Conservation (phyloP, 768 basidiomycete species). For the Mycena metata region DNA sequence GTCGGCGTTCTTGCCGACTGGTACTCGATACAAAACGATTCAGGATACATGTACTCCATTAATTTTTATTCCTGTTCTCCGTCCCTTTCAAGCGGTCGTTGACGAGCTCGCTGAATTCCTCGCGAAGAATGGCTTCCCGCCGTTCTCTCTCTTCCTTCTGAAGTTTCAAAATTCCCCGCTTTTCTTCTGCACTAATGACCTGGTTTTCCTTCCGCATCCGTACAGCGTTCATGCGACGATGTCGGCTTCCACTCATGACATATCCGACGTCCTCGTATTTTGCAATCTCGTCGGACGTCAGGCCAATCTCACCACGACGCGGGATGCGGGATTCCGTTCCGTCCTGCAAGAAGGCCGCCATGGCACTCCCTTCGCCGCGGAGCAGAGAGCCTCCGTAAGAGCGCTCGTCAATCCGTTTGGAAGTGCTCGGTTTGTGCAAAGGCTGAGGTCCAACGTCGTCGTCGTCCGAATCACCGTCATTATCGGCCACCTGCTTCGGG, state of each 20-base stretch:
- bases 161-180: constrained; percentile 93
- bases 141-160: constrained; percentile 95
- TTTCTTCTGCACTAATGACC: constrained; percentile 99
- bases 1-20: too few relatives aligned
- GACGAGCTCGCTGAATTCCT: constrained; percentile 91
- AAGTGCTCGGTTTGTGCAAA: constrained; percentile 54
- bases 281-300: constrained; percentile 90
- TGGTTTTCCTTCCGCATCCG: constrained; percentile 99
- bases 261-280: constrained; percentile 91
- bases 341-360: constrained; percentile 96
- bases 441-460: constrained; percentile 89
- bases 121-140: constrained; percentile 89
- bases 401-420: constrained; percentile 80
- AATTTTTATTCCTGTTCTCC: constrained; percentile 31
- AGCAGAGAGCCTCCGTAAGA: constrained; percentile 91
- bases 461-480: constrained; percentile 64
- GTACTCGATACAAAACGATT: not conserved
- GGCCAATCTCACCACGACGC: constrained; percentile 97
- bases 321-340: constrained; percentile 90
- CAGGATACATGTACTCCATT: not conserved
- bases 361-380: constrained; percentile 96
- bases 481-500: constrained; percentile 53
- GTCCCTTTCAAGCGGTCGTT: constrained; percentile 76
- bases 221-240: constrained; percentile 98
- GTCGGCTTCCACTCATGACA: constrained; percentile 97